Percentiles rank a stretch among this genome's conserved stretches.
These are phyloP conservation scores for Colletotrichum melonis DNA, from an alignment of 2,329 filamentous ascomycete genomes.

Conservation along the genomic window DNA sequence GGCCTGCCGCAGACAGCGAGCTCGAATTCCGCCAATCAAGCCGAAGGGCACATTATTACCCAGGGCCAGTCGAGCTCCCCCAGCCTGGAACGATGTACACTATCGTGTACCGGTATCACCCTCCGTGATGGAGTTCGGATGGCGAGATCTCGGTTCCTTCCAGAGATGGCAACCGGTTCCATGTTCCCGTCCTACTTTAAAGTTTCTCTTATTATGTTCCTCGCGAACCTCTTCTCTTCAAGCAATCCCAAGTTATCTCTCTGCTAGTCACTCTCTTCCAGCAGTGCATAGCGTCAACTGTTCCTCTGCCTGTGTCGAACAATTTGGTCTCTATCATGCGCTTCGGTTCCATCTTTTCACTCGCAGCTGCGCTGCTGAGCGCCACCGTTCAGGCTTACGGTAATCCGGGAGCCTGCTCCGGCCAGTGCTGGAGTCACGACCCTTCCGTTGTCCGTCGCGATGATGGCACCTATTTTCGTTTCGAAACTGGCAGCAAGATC, in stretches of 20 bases:
- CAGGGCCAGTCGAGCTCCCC: not conserved
- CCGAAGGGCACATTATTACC: not conserved
- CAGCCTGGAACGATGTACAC: not conserved
- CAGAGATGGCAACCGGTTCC: not conserved
- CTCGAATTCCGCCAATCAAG: conserved; percentile 20
- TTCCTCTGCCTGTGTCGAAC: not conserved
- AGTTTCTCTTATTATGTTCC: not conserved
- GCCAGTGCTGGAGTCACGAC: conserved; percentile 51
- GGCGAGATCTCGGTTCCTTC: conserved; percentile 4
- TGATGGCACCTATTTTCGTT: conserved; percentile 56
- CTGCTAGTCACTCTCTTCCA: not conserved
- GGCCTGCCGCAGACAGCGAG: not conserved
- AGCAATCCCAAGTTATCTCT: not conserved
- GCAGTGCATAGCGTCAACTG: not conserved
- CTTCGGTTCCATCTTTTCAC: conserved; percentile 22
- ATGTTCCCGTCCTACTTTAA: not conserved
- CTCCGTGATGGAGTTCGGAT: not conserved
- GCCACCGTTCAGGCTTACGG: conserved; percentile 38
- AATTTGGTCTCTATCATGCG: conserved; percentile 11
- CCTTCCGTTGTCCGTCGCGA: conserved; percentile 51
- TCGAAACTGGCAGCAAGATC: conserved; percentile 54
- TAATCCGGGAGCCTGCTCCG: conserved; percentile 50
- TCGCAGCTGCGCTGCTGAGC: conserved; percentile 23
- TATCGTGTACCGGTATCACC: not conserved
- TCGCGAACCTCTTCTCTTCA: not conserved